A percentile compares a stretch with the other conserved stretches of the same genome.
These are phyloP conservation scores for Globisporangium nunn DNA, from an alignment of 352 stramenopile species.

Conservation along the genomic window DNA sequence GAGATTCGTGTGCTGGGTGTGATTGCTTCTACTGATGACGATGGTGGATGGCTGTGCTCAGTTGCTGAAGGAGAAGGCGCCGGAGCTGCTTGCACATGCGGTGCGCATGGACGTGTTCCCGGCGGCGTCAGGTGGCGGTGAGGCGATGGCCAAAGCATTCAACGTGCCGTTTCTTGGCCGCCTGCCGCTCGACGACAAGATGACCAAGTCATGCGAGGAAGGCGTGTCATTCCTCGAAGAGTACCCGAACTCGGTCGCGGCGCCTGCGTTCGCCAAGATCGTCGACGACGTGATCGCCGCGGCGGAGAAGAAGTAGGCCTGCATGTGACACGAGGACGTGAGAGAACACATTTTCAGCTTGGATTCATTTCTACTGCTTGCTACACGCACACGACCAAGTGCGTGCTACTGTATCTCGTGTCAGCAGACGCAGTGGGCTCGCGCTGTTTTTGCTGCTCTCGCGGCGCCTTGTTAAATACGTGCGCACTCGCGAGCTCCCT, in stretches of 20 bases:
- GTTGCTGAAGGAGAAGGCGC: slow-evolving; percentile 81
- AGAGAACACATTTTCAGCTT: neutral
- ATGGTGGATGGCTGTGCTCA: slow-evolving; percentile 10
- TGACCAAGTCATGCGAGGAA: slow-evolving; percentile 95
- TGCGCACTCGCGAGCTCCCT: neutral
- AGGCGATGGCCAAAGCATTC: slow-evolving; percentile 95
- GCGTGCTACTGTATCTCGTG: too few species aligned
- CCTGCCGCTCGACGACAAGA: slow-evolving; percentile 95
- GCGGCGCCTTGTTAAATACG: too few species aligned
- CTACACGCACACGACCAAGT: neutral
- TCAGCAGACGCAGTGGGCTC: neutral
- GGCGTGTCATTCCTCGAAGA: slow-evolving; percentile 92
- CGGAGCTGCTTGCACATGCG: slow-evolving; percentile 61
- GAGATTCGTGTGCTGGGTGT: too few species aligned
- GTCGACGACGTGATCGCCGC: slow-evolving; percentile 63
- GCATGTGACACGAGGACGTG: neutral
- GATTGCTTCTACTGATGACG: neutral
- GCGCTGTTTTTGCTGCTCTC: too few species aligned
- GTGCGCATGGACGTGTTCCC: slow-evolving; percentile 89
- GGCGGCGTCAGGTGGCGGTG: slow-evolving; percentile 71
- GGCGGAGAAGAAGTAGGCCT: slow-evolving; percentile 20
- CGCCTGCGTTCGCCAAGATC: slow-evolving; percentile 65
- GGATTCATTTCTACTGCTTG: neutral
- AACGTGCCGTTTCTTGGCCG: slow-evolving; percentile 95
- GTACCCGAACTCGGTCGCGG: slow-evolving; percentile 66